These are phyloP conservation scores for Plasmodium ovale DNA, from an alignment of 169 alveolate species.

Conservation along the genomic window DNA sequence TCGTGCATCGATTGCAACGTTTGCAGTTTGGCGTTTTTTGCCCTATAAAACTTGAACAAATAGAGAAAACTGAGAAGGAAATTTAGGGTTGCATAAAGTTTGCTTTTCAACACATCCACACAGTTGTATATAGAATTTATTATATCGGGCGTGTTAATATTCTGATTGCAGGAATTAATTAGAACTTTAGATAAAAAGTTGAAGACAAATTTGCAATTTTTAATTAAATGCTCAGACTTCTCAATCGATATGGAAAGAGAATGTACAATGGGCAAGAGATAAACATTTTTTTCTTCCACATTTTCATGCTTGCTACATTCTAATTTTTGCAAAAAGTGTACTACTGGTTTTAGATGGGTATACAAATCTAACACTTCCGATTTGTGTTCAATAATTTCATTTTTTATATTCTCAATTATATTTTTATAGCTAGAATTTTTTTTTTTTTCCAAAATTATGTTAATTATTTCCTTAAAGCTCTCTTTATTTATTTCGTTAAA, in stretches of 20 bases:
- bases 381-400: constrained; percentile 32
- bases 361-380: constrained; percentile 47
- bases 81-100: constrained; percentile 42
- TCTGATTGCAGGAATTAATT: constrained; percentile 56
- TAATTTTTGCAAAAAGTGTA: constrained; percentile 68
- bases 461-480: constrained; percentile 28
- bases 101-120: constrained; percentile 48
- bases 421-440: constrained; percentile 71
- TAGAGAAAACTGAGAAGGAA: constrained; percentile 45
- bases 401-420: constrained; percentile 63
- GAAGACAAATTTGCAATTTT: constrained; percentile 69
- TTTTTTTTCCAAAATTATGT: constrained; percentile 63
- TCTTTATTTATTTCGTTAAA: constrained; percentile 59
- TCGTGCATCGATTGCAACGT: not conserved
- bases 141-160: constrained; percentile 62
- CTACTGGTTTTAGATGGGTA: constrained; percentile 64
- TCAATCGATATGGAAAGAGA: constrained; percentile 59
- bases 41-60: constrained; percentile 40
- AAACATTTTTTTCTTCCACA: constrained; percentile 32
- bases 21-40: constrained; percentile 17
- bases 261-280: constrained; percentile 48
- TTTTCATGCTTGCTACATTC: constrained; percentile 38
- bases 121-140: constrained; percentile 68
- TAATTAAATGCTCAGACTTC: constrained; percentile 37
- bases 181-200: constrained; percentile 56